Evolutionary conservation across 1,284 basidiomycete genomes (phyloP), one percentile per base, ranked within the genome.

Genomic region (Cutaneotrichosporon mucoides): DNA sequence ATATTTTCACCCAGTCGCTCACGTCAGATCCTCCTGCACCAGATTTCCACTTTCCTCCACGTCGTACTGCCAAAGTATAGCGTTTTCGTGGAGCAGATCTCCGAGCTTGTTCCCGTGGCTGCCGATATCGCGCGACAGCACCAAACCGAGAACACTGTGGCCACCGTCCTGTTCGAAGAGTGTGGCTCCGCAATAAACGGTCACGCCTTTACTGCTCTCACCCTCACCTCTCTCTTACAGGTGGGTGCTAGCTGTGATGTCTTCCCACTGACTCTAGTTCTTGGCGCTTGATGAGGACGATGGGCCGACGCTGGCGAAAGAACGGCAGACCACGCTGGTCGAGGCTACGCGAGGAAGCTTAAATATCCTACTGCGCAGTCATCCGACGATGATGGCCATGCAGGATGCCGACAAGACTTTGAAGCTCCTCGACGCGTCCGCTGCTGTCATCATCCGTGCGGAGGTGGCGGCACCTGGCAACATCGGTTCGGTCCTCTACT

Each of bases 11-110:
- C n/a, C n/a, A n/a, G n/a, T n/a, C n/a, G n/a, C n/a, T 56, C 42
- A 57, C 10, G 13, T 11, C 12, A 7, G 10, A n/a, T 41, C 0
- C 61, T 76, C 6, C 51, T 74, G 5, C 66, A 70, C 58, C 72
- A 75, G 44, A 62, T 54, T 1, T 69, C 72, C 2, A 71, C 70
- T 2, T 62, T 75, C 4, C 60, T 75, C 4, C 65, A 69, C 44
- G 56, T 71, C 0, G 58, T 60, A 3, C 48, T 75, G 8, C n/a
- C 60, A 1, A 62, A 65, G 1, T 74, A 66, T 58, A 48, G 60
- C 16, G 69, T 74, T 1, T 5, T 45, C 0, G 34, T 56, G 4
- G 63, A 58, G 0, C 56, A 64, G 7, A 16, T 71, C 5, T 13
- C 35, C 3, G 48, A 34, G 6, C 56, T 64, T 6, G 42, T 61